Conservation (phyloP, 2,329 filamentous ascomycete species). For the Calcarisporium arbuscula region DNA sequence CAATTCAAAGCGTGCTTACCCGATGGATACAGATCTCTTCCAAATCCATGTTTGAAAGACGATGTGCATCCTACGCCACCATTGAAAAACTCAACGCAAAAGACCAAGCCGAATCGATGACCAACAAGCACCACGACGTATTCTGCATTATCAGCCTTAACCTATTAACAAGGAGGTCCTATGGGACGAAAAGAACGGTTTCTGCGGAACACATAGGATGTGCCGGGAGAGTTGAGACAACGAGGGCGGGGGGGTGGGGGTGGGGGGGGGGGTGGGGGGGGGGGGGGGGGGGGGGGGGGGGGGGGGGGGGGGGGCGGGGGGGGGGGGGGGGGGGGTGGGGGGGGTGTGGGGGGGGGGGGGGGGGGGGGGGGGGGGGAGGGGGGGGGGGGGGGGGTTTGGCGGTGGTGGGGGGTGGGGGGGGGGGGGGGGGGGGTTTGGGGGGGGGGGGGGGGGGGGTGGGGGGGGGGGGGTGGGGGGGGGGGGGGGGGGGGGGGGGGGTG, state of each 20-base stretch:
- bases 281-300: conserved; percentile 86
- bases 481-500: too few relatives aligned
- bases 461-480: conserved; percentile 86
- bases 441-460: conserved; percentile 90
- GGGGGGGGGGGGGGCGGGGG: too few relatives aligned
- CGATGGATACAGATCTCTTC: conserved; percentile 71
- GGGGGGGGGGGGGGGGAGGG: too few relatives aligned
- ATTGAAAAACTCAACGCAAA: conserved; percentile 77
- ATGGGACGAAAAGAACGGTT: conserved; percentile 86
- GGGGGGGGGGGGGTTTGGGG: conserved; percentile 75
- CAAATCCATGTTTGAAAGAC: conserved; percentile 82
- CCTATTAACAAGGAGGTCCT: conserved; percentile 94
- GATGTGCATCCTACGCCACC: conserved; percentile 87
- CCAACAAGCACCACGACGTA: too few relatives aligned
- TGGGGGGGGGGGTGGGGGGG: conserved; percentile 90
- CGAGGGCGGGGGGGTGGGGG: conserved; percentile 84
- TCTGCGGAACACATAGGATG: conserved; percentile 98
- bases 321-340: too few relatives aligned
- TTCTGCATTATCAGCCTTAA: conserved; percentile 97
- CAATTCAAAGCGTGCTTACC: neutral
- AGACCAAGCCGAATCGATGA: conserved; percentile 70
- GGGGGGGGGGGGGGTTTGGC: too few relatives aligned
- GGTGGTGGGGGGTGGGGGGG: too few relatives aligned
- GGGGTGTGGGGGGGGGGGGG: too few relatives aligned
- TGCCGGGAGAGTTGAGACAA: conserved; percentile 87